These are phyloP conservation scores for Moricandia arvensis DNA, from an alignment of 345 rosid genomes.

Conservation along the genomic window DNA sequence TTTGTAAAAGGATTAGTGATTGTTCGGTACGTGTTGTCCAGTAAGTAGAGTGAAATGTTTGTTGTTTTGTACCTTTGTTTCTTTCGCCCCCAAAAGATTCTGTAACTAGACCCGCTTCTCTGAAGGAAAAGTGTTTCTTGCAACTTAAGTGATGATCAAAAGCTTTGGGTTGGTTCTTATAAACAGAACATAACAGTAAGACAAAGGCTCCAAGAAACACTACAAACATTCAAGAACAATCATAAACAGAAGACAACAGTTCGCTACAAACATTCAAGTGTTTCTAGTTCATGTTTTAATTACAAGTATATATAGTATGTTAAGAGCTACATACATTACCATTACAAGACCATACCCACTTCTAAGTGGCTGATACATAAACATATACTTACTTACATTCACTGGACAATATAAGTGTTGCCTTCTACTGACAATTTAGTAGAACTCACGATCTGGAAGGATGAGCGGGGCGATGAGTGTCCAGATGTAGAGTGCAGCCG, in stretches of 20 bases:
- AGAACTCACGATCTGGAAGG: slow-evolving; percentile 72
- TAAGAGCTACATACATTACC: slow-evolving; percentile 11
- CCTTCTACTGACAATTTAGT: slow-evolving; percentile 17
- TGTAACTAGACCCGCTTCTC: slow-evolving; percentile 15
- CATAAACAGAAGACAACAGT: neutral
- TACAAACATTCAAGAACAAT: neutral
- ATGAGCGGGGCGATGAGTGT: slow-evolving; percentile 70
- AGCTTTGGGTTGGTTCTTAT: neutral
- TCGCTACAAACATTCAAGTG: slow-evolving; percentile 6
- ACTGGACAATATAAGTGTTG: neutral
- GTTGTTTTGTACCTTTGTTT: neutral
- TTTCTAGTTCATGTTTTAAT: neutral
- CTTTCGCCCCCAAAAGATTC: neutral
- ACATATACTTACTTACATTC: slow-evolving; percentile 14
- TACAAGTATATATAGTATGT: slow-evolving; percentile 17
- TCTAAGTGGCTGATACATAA: slow-evolving; percentile 16
- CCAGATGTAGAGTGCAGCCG: slow-evolving; percentile 73
- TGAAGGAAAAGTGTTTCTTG: slow-evolving; percentile 4
- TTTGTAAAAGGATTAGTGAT: slow-evolving; percentile 33
- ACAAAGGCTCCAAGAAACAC: too few relatives aligned
- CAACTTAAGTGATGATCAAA: neutral
- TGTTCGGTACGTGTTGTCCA: slow-evolving; percentile 29
- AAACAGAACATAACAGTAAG: too few relatives aligned
- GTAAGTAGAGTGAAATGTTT: slow-evolving; percentile 19
- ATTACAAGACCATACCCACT: slow-evolving; percentile 17